Base-by-base conservation (phyloP, 2,329 filamentous ascomycete genomes). In the Pseudogymnoascus sp. region DNA sequence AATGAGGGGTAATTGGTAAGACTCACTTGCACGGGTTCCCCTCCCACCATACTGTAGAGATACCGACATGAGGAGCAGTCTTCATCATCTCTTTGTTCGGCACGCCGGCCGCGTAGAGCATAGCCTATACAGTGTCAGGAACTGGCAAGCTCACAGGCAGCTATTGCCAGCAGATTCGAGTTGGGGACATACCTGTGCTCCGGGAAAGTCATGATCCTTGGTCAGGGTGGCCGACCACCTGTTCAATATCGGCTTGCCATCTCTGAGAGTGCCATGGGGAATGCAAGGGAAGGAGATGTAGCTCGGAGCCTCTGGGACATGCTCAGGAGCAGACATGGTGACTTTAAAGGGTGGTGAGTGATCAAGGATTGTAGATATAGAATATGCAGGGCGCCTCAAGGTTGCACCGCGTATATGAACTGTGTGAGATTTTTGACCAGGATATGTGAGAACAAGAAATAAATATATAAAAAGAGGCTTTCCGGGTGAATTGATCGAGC, bases 21-120 rank as follows among this genome's bases (percentile, higher is more conserved):
- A 81, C 87, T 77, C 75, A 90, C 87, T 96, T 96, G 85, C 92
- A 97, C 37, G 93, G 90, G 73, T 97, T 97, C 29, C 93, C 93
- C 76, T 97, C 92, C 92, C 92, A 97, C 92, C 92, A 97, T 4
- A 97, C 90, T 4, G 89, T 92, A 6, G 92, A 88, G 71, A 97
- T 85, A 63, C 93, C 93, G 27, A 97, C 89, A 66, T 97, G 93
- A 10, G 93, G 90, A 60, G 89, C 88, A 62, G 83, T 93, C 76
- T 93, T 92, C 90, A 97, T 96, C 70, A 87, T 85, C 62, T 94
- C 80, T 69, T 85, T 82, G 71, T 91, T 84, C 1, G 92, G 90
- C 35, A 97, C 89, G 25, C 93, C 93, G 7, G 93, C 92, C 12
- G 89, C 92, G 75, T 96, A 97, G 21, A 97, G 82, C 93, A 97